phyloP scores from a whole-genome alignment of 805 yeast genomes.

The Hanseniaspora osmophila region DNA sequence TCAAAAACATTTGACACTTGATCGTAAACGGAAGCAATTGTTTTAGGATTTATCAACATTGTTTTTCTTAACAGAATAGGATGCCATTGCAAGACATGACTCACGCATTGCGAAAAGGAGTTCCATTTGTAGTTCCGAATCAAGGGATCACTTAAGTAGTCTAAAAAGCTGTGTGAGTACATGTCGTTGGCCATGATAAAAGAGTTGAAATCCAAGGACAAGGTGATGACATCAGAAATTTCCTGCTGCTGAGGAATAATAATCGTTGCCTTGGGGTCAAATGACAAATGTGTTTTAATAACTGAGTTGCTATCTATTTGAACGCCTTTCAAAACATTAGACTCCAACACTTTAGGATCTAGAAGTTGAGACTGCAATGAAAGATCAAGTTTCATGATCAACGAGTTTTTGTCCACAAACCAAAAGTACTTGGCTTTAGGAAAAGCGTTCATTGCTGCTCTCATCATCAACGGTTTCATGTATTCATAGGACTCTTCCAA shows the following conservation, averaged over 20 bases:
- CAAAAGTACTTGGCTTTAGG: constrained; percentile 86
- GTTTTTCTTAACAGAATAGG: constrained; percentile 63
- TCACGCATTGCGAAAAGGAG: constrained; percentile 50
- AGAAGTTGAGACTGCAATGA: constrained; percentile 48
- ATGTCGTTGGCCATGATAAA: constrained; percentile 58
- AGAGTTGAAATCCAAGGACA: constrained; percentile 21
- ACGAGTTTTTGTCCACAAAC: constrained; percentile 67
- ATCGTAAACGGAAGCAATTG: constrained; percentile 35
- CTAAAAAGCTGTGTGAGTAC: constrained; percentile 55
- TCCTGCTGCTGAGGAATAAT: constrained; percentile 68
- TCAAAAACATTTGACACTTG: constrained; percentile 18
- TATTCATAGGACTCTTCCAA: constrained; percentile 15
- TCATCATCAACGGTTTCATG: constrained; percentile 25
- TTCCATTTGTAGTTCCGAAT: constrained; percentile 45
- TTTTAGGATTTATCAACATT: constrained; percentile 53
- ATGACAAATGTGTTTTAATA: constrained; percentile 44
- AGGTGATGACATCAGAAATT: constrained; percentile 36
- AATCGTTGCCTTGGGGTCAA: constrained; percentile 31
- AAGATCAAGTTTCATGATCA: constrained; percentile 58
- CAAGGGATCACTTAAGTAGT: constrained; percentile 64
- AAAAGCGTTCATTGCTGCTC: constrained; percentile 89
- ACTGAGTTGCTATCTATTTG: neutral
- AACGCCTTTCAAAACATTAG: constrained; percentile 50
- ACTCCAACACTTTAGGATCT: constrained; percentile 44
- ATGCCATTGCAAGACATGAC: constrained; percentile 93